phyloP scores from a whole-genome alignment of 140 eudicot genomes.

The Cichorium intybus region DNA sequence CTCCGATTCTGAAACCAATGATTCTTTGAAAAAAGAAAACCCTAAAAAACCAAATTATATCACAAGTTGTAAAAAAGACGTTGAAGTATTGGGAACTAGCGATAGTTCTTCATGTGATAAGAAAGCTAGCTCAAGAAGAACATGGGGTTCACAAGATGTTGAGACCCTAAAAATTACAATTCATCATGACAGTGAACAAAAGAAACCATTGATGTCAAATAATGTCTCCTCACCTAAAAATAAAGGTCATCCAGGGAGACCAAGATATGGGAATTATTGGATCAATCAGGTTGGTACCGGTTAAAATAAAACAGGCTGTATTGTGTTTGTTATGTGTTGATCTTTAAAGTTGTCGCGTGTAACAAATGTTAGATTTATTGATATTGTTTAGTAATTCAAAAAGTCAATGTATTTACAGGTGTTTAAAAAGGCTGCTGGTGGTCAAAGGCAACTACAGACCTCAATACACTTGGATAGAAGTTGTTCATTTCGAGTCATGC shows the following conservation, averaged over 20 bases:
- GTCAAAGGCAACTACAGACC: slow-evolving; percentile 61
- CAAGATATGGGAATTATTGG: slow-evolving; percentile 44
- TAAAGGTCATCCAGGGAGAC: slow-evolving; percentile 52
- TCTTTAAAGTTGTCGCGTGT: too few species aligned
- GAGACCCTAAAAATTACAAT: slow-evolving; percentile 46
- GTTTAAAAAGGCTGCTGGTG: slow-evolving; percentile 46
- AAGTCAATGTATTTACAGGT: slow-evolving; percentile 43
- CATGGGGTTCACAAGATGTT: slow-evolving; percentile 40
- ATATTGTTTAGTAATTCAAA: slow-evolving; percentile 2
- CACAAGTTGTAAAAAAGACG: slow-evolving; percentile 32
- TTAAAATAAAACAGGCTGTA: neutral
- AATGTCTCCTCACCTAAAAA: slow-evolving; percentile 61
- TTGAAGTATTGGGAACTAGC: slow-evolving; percentile 46
- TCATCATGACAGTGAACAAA: slow-evolving; percentile 39
- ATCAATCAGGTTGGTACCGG: slow-evolving; percentile 59
- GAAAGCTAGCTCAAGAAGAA: slow-evolving; percentile 40
- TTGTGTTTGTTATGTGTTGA: neutral
- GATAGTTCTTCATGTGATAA: slow-evolving; percentile 47
- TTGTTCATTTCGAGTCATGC: slow-evolving; percentile 48
- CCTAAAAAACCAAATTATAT: slow-evolving; percentile 7
- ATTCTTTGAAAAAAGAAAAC: slow-evolving; percentile 15
- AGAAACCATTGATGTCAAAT: slow-evolving; percentile 27
- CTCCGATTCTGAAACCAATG: slow-evolving; percentile 28
- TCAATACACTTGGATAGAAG: slow-evolving; percentile 34
- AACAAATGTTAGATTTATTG: neutral